phyloP scores from a whole-genome alignment of 202 grass and related monocot genomes.

The Panicum hallii region DNA sequence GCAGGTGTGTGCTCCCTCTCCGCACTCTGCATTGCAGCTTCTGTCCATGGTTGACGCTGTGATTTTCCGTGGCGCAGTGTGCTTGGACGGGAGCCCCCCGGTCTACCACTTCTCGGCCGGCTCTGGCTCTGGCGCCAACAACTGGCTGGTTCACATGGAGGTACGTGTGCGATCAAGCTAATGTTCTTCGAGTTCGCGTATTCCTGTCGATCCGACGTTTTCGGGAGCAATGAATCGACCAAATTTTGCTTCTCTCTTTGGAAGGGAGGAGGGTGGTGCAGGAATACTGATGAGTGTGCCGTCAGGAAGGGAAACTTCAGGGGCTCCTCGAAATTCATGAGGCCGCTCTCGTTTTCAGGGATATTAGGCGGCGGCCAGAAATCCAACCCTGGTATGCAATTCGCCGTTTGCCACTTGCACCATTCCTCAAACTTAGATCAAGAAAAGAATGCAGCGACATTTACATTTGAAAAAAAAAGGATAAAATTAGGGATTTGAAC shows the following conservation, averaged over 20 bases:
- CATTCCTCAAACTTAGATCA: background rate
- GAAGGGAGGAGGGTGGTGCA: conserved; percentile 96
- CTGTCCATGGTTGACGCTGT: background rate
- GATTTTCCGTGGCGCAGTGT: conserved; percentile 53
- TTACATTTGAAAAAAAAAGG: background rate
- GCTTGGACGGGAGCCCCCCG: conserved; percentile 84
- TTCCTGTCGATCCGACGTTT: background rate
- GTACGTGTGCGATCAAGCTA: conserved; percentile 46
- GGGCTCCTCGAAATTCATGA: conserved; percentile 95
- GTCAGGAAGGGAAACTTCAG: conserved; percentile 74
- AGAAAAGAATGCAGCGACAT: background rate
- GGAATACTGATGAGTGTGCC: conserved; percentile 61
- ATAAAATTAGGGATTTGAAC: background rate
- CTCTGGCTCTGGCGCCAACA: conserved; percentile 77
- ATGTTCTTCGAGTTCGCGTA: background rate
- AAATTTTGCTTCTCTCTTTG: conserved; percentile 35
- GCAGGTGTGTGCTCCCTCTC: conserved; percentile 57
- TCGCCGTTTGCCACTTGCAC: background rate
- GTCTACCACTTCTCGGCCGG: conserved; percentile 94
- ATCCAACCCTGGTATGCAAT: conserved; percentile 68
- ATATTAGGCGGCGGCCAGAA: conserved; percentile 63
- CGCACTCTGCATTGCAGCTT: background rate
- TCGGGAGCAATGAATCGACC: background rate
- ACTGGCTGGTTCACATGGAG: conserved; percentile 98
- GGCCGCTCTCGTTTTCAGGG: conserved; percentile 84